Conservation (phyloP, 495 filamentous ascomycete species). For the Aspergillus avenaceus region DNA sequence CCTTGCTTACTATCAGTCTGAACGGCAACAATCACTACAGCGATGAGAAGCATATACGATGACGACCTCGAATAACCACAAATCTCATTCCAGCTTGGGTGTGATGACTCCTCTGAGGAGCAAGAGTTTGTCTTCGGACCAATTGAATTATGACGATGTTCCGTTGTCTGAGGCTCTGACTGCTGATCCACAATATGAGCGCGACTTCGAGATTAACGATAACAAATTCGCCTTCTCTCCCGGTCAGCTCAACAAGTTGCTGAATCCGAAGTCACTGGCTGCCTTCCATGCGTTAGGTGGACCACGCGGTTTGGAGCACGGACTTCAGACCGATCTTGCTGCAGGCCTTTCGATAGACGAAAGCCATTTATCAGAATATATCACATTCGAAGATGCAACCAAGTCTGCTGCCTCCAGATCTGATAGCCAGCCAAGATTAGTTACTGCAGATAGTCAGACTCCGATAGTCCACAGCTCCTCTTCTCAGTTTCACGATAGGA, state of each 20-base stretch:
- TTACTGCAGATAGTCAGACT: background rate
- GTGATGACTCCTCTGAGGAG: background rate
- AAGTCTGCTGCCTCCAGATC: background rate
- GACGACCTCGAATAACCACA: background rate
- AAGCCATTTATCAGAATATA: conserved; percentile 39
- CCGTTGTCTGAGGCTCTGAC: conserved; percentile 44
- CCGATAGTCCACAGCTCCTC: background rate
- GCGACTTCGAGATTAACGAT: conserved; percentile 53
- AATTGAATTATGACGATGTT: conserved; percentile 18
- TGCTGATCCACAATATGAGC: conserved; percentile 55
- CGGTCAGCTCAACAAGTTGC: conserved; percentile 58
- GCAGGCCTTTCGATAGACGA: conserved; percentile 59
- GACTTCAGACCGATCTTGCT: conserved; percentile 53
- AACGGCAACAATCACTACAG: background rate
- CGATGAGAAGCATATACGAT: background rate
- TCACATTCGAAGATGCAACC: conserved; percentile 51
- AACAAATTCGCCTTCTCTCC: conserved; percentile 63
- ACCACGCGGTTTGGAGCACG: conserved; percentile 56
- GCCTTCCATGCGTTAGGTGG: conserved; percentile 62
- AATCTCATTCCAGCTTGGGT: background rate
- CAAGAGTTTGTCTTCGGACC: background rate
- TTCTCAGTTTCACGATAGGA: conserved; percentile 49
- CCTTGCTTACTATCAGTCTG: background rate
- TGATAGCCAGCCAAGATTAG: background rate
- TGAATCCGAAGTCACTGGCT: conserved; percentile 62